A percentile compares a stretch with the other conserved stretches of the same genome.
Evolutionary conservation across 2,329 filamentous ascomycete genomes (phyloP).

Genomic region (Fusarium praegraminearum): DNA sequence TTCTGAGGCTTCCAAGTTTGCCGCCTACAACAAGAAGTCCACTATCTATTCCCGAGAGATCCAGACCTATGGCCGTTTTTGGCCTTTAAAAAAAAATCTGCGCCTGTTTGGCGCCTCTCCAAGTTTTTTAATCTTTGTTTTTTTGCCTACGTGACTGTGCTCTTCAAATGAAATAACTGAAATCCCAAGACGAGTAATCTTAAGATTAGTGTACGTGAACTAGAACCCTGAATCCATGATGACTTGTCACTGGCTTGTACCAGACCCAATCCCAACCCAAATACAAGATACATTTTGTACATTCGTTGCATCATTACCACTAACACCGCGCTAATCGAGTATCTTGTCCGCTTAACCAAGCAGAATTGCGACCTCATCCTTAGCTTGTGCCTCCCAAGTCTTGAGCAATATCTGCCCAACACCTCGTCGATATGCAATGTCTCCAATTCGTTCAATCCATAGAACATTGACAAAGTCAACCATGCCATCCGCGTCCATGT

Average conservation of each 20-base stretch:
- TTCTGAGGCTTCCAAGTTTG: constrained; percentile 98
- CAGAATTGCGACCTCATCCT: constrained; percentile 57
- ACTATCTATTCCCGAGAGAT: constrained; percentile 99
- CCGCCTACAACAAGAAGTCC: constrained; percentile 99
- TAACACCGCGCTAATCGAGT: constrained; percentile 36
- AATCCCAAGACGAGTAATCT: too few relatives aligned
- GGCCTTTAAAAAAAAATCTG: too few relatives aligned
- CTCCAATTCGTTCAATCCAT: constrained; percentile 61
- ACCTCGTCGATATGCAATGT: constrained; percentile 56
- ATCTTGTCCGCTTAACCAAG: constrained; percentile 51
- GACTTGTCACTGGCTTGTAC: not conserved
- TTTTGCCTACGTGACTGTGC: too few relatives aligned
- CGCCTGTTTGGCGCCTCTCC: too few relatives aligned
- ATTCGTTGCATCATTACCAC: constrained; percentile 14
- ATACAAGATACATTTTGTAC: constrained; percentile 16
- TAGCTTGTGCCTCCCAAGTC: constrained; percentile 56
- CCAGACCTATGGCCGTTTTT: constrained; percentile 98
- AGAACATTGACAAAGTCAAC: constrained; percentile 62
- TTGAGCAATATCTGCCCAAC: constrained; percentile 58
- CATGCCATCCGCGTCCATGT: constrained; percentile 56
- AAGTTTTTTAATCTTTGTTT: too few relatives aligned
- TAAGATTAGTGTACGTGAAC: too few relatives aligned
- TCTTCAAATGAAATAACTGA: too few relatives aligned
- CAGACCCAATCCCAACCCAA: constrained; percentile 22
- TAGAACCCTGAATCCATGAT: not conserved